phyloP scores from a whole-genome alignment of 352 stramenopile species.

The Phytophthora citricola region DNA sequence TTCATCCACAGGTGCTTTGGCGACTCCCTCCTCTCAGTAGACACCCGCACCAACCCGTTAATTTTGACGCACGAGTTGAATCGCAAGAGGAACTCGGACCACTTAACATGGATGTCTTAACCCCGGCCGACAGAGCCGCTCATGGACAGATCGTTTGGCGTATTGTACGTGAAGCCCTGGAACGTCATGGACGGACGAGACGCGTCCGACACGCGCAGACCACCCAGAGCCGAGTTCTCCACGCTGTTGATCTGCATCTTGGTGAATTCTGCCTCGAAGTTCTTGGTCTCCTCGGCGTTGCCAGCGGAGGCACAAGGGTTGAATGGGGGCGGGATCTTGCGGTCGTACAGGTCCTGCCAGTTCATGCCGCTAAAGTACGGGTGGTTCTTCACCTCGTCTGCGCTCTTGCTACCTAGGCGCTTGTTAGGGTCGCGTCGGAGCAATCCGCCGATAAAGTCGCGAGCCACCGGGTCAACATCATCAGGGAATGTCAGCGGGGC shows the following conservation, averaged over 20 bases:
- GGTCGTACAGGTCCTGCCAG: conserved; percentile 85
- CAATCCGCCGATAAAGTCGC: conserved; percentile 84
- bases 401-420: conserved; percentile 76
- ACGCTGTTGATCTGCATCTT: conserved; percentile 92
- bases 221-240: conserved; percentile 69
- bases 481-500: conserved; percentile 90
- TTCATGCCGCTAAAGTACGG: conserved; percentile 85
- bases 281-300: conserved; percentile 82
- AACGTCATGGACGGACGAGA: conserved; percentile 89
- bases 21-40: conserved; percentile 32
- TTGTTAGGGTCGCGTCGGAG: conserved; percentile 84
- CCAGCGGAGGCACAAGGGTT: conserved; percentile 77
- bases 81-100: conserved; percentile 14
- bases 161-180: conserved; percentile 92
- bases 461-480: conserved; percentile 73
- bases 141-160: conserved; percentile 88
- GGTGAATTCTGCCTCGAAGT: conserved; percentile 92
- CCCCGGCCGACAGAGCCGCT: conserved; percentile 63
- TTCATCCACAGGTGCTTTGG: conserved; percentile 3
- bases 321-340: conserved; percentile 85
- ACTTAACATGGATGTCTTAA: conserved; percentile 41
- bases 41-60: conserved; percentile 14
- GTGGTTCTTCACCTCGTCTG: conserved; percentile 88
- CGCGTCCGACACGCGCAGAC: conserved; percentile 73
- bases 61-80: conserved; percentile 25